Evolutionary conservation across 139 green algal genomes (phyloP).

Genomic region (Chlamydomonas sp.): DNA sequence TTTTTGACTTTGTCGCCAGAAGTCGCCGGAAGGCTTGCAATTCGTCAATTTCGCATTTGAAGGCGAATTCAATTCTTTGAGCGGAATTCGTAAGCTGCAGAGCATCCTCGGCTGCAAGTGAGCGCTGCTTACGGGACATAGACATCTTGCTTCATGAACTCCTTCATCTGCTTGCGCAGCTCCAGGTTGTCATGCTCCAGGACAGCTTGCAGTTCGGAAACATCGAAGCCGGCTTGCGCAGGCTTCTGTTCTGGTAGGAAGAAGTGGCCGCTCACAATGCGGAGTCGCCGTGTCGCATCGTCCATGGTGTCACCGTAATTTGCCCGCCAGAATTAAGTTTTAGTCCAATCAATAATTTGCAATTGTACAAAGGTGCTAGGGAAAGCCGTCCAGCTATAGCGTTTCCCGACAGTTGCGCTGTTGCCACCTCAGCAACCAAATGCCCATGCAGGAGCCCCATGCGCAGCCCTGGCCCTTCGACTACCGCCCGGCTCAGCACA

Average conservation of each 20-base stretch:
- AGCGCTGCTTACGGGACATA: slow-evolving; percentile 69
- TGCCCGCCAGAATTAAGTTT: too few species aligned
- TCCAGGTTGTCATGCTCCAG: slow-evolving; percentile 91
- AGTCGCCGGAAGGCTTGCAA: background rate
- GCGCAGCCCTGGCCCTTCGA: too few species aligned
- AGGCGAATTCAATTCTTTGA: background rate
- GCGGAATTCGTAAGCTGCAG: background rate
- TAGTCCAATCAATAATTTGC: too few species aligned
- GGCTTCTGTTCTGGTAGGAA: background rate
- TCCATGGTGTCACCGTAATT: slow-evolving; percentile 32
- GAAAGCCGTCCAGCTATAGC: too few species aligned
- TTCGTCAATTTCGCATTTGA: background rate
- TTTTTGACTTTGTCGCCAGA: too few species aligned
- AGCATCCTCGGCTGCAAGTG: background rate
- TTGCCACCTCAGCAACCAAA: too few species aligned
- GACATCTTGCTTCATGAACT: slow-evolving; percentile 75
- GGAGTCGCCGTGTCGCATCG: slow-evolving; percentile 14
- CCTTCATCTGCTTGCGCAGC: slow-evolving; percentile 74
- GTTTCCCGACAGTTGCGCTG: too few species aligned
- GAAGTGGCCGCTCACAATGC: slow-evolving; percentile 43
- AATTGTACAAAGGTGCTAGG: too few species aligned
- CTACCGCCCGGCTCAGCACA: too few species aligned
- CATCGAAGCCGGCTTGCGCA: background rate
- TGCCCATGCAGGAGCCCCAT: too few species aligned
- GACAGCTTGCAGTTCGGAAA: slow-evolving; percentile 66